Evolutionary conservation across 2,329 filamentous ascomycete genomes (phyloP), one percentile per base, ranked within the genome.

Genomic region (Tolypocladium capitatum): DNA sequence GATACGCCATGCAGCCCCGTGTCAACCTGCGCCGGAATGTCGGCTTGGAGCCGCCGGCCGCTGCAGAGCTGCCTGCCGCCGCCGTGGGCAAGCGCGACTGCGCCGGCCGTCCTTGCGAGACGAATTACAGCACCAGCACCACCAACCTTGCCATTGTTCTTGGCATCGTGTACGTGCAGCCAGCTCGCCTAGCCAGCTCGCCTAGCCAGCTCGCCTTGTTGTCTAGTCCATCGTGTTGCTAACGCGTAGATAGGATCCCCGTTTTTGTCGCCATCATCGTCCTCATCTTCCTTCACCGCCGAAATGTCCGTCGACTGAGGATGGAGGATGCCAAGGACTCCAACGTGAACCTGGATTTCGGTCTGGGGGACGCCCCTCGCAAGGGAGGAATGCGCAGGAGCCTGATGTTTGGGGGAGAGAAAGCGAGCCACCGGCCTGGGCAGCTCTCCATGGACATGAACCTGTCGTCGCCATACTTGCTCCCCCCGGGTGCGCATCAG

Each of bases 261-360:
- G 60, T 95, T 43, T 70, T 81, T 30, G 69, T 77, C 51, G 83
- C 85, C 20, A 62, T 84, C 1, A 61, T 80, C 43, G 76, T 88
- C 1, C 69, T 96, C 35, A 60, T 90, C 53, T 83, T 81, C 60
- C 75, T 98, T 33, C 90, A 96, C 62, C 80, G 87, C 46, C 78
- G 87, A 63, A 84, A 88, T 58, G 68, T 86, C 35, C 80, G 76
- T 62, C 88, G 80, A 58, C 73, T 88, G 53, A 72, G 73, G 48
- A 69, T 74, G 49, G 92, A 98, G 67, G 92, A 98, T 67, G 74
- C 76, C 18, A 80, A 84, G 52, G 90, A 96, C 64, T 86, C 87
- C 55, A 87, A 94, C 66, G 90, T 84, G 60, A 92, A 88, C 1
- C 75, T 97, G 60, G 92, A 98, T 64, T 98, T 96, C 61, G 92